Conservation (phyloP, 305 asterid species). For the Euphrasia arctica region DNA sequence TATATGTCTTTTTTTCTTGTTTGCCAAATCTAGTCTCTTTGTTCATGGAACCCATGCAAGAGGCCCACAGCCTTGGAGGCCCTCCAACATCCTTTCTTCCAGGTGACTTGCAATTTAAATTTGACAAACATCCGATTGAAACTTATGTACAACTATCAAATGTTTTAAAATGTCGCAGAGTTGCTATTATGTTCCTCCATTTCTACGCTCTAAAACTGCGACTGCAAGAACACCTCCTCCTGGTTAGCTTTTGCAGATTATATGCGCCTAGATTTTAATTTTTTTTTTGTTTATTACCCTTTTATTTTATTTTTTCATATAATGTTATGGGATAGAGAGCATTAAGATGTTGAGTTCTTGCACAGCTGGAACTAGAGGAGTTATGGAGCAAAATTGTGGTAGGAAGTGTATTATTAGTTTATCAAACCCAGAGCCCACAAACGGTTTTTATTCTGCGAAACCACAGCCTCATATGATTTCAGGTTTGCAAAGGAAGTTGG, state of each 20-base stretch:
- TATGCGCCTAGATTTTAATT: neutral
- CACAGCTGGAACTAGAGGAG: slow-evolving; percentile 56
- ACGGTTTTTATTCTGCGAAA: slow-evolving; percentile 47
- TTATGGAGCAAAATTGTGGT: slow-evolving; percentile 55
- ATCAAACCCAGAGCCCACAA: slow-evolving; percentile 46
- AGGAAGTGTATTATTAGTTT: slow-evolving; percentile 48
- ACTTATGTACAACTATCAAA: neutral
- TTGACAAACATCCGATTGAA: neutral
- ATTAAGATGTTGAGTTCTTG: slow-evolving; percentile 21
- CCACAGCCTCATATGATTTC: slow-evolving; percentile 37
- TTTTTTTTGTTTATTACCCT: no score
- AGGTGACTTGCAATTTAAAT: slow-evolving; percentile 44
- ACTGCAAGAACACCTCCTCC: slow-evolving; percentile 74
- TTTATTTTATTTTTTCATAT: neutral
- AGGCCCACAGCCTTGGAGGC: slow-evolving; percentile 90
- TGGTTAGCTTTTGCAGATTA: slow-evolving; percentile 47
- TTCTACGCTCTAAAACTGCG: slow-evolving; percentile 68
- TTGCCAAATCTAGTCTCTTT: slow-evolving; percentile 56
- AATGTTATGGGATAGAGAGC: neutral
- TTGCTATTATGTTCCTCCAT: slow-evolving; percentile 86
- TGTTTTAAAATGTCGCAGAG: slow-evolving; percentile 49
- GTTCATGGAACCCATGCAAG: slow-evolving; percentile 94
- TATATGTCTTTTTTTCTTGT: slow-evolving; percentile 11
- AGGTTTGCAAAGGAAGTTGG: no score
- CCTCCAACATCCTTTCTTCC: slow-evolving; percentile 94